Conservation (phyloP, 108 stramenopile genomes). For the Schizochytrium sp. region DNA sequence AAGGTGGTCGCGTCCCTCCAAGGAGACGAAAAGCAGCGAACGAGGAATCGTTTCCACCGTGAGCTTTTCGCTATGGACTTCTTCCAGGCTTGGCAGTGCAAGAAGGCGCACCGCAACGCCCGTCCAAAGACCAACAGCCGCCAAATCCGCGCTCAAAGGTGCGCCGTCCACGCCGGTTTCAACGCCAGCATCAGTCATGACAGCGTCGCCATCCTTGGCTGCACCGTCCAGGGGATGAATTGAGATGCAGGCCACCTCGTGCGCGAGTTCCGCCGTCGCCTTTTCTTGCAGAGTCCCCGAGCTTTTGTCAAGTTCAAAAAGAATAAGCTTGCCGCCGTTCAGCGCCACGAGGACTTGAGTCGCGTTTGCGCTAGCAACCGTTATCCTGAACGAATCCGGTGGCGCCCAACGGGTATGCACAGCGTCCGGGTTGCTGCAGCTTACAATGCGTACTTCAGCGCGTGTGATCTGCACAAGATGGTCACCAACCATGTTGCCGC, state of each 20-base stretch:
- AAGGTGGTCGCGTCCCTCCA: conserved; percentile 64
- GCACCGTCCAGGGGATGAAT: conserved; percentile 61
- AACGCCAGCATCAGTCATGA: background rate
- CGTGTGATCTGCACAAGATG: conserved; percentile 78
- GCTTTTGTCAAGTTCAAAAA: conserved; percentile 40
- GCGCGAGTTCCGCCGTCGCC: conserved; percentile 53
- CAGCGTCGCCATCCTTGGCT: conserved; percentile 51
- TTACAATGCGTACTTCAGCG: conserved; percentile 56
- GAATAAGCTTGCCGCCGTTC: conserved; percentile 62
- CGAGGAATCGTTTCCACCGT: conserved; percentile 40
- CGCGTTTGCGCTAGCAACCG: conserved; percentile 81
- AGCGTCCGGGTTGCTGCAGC: conserved; percentile 34
- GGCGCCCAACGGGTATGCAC: conserved; percentile 41
- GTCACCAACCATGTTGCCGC: conserved; percentile 43
- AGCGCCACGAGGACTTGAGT: conserved; percentile 68
- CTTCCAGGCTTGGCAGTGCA: conserved; percentile 51
- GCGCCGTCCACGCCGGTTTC: background rate
- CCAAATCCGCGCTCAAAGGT: conserved; percentile 25
- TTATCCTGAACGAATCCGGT: conserved; percentile 52
- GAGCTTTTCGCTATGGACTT: conserved; percentile 37
- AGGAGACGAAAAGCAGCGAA: conserved; percentile 36
- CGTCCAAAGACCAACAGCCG: conserved; percentile 80
- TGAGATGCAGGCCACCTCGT: conserved; percentile 85
- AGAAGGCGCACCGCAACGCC: conserved; percentile 80
- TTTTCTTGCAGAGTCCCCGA: conserved; percentile 8